These are phyloP conservation scores for Asterochloris sp. DNA, from an alignment of 139 green algal species.

Conservation along the genomic window DNA sequence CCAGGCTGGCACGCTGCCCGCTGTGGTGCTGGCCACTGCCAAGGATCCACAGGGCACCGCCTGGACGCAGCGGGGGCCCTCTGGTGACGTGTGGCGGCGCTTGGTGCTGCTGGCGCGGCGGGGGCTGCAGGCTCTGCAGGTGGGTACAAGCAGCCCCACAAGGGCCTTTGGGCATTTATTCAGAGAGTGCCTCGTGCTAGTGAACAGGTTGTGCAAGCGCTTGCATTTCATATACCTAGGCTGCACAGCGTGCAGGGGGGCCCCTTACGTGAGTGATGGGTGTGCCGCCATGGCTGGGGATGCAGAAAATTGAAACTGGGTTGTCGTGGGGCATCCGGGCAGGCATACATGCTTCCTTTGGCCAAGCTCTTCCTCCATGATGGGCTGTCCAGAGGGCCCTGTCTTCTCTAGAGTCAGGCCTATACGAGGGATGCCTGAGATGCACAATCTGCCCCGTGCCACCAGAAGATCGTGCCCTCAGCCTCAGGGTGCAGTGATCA, in stretches of 20 bases:
- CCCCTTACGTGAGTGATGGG: background rate
- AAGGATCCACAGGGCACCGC: conserved; percentile 29
- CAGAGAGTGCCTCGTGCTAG: background rate
- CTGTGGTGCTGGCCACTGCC: conserved; percentile 53
- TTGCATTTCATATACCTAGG: background rate
- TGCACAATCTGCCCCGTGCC: too few species aligned
- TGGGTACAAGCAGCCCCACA: background rate
- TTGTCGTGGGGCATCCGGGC: too few species aligned
- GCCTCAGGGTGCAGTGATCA: too few species aligned
- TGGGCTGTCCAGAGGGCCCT: too few species aligned
- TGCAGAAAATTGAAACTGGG: background rate
- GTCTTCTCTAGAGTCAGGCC: too few species aligned
- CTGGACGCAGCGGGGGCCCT: conserved; percentile 28
- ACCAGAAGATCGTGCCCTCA: too few species aligned
- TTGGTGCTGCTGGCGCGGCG: conserved; percentile 26
- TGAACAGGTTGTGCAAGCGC: background rate
- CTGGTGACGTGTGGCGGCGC: conserved; percentile 20
- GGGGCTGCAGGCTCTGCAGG: conserved; percentile 12
- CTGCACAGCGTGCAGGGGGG: background rate
- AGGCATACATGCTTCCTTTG: too few species aligned
- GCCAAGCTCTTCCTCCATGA: too few species aligned
- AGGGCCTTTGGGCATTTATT: background rate
- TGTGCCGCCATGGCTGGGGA: background rate
- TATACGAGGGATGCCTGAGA: too few species aligned
- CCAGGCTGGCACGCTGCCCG: conserved; percentile 14